Percentiles rank a stretch among this genome's conserved stretches.
Evolutionary conservation across 108 stramenopile species (phyloP).

Genomic region (Cyclostephanos invisitatus): DNA sequence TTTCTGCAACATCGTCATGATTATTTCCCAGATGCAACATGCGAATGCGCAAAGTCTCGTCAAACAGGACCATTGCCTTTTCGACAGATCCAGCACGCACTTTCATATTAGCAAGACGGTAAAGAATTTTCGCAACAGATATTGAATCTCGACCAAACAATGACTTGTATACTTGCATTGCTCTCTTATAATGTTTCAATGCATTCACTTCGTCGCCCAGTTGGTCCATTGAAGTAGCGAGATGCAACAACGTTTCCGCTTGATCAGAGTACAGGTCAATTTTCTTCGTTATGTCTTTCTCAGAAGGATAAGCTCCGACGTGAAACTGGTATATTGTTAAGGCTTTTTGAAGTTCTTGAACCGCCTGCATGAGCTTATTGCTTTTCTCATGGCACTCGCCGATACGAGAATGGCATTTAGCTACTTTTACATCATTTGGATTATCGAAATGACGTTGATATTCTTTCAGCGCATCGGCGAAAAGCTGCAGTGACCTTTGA

Average conservation of each 20-base stretch:
- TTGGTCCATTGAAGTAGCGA: conserved; percentile 39
- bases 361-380: conserved; percentile 37
- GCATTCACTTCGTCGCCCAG: conserved; percentile 36
- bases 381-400: conserved; percentile 41
- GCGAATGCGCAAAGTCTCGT: conserved; percentile 52
- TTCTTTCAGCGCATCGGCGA: conserved; percentile 45
- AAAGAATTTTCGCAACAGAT: conserved; percentile 44
- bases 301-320: conserved; percentile 32
- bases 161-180: conserved; percentile 44
- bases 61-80: conserved; percentile 53
- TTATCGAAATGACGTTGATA: conserved; percentile 36
- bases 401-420: conserved; percentile 34
- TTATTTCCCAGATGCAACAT: conserved; percentile 45
- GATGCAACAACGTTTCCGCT: conserved; percentile 38
- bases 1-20: conserved; percentile 54
- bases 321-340: conserved; percentile 30
- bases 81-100: conserved; percentile 44
- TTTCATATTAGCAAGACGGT: conserved; percentile 48
- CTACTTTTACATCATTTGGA: conserved; percentile 40
- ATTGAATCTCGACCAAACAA: conserved; percentile 42
- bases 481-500: conserved; percentile 33
- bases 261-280: conserved; percentile 34
- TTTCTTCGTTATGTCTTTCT: conserved; percentile 35
- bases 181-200: conserved; percentile 36
- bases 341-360: conserved; percentile 28